Evolutionary conservation across 225 moss, liverwort and hornwort genomes (phyloP), one percentile per base, ranked within the genome.

Genomic region (Anthoceros angustus): DNA sequence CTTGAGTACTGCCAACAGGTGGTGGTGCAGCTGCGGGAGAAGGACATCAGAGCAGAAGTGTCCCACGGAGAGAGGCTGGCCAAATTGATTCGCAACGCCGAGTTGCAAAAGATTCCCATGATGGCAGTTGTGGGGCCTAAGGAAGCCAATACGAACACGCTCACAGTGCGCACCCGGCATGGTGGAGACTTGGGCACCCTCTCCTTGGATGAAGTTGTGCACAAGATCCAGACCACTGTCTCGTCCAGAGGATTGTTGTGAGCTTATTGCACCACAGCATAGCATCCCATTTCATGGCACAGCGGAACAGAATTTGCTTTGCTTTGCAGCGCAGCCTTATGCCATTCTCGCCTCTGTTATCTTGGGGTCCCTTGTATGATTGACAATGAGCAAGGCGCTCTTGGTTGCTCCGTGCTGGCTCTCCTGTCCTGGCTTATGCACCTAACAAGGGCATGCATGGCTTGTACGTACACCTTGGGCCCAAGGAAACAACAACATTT

Each of bases 81-180:
- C 40, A 98, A 98, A 75, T 50, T 92, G 74, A 98, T 98, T 60
- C 92, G 92, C 0, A 92, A 92, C 63, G 95, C 92, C 0, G 92
- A 98, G 74, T 82, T 75, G 32, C 95, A 98, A 67, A 98, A 92
- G 70, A 87, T 98, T 61, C 95, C 95, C 25, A 81, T 92, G 42
- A 98, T 98, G 95, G 95, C 95, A 20, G 89, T 98, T 5, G 95
- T 98, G 12, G 95, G 95, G 60, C 88, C 87, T 3, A 92, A 92
- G 75, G 95, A 98, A 78, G 95, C 89, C 23, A 91, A 92, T 67
- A 78, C 78, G 25, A 78, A 69, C 46, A 92, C 95, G 26, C 68
- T 98, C 62, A 78, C 87, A 0, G 85, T 98, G 69, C 89, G 95
- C 26, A 92, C 87, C n/a, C 87, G 92, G 74, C 95, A 86, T 74